Percentiles rank a stretch among this genome's conserved stretches.
Evolutionary conservation across 495 filamentous ascomycete species (phyloP).

Genomic region (Xylaria castorea): DNA sequence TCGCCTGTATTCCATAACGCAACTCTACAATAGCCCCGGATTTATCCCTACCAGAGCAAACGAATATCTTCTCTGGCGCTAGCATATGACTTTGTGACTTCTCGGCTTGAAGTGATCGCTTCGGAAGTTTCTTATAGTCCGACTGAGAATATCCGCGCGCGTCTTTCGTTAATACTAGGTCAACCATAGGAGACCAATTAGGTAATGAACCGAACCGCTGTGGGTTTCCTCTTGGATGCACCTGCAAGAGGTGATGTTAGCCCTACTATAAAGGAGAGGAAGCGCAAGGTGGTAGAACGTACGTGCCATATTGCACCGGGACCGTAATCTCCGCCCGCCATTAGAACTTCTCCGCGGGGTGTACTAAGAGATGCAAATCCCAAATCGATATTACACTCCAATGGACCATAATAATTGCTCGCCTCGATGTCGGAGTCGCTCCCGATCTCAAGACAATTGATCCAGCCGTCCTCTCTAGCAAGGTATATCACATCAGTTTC

Average conservation of each 20-base stretch:
- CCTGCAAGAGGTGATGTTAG: slow-evolving; percentile 40
- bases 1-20: slow-evolving; percentile 73
- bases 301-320: slow-evolving; percentile 79
- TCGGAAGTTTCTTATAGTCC: not conserved
- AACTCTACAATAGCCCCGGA: slow-evolving; percentile 73
- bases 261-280: not conserved
- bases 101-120: not conserved
- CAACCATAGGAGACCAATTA: slow-evolving; percentile 84
- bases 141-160: slow-evolving; percentile 26
- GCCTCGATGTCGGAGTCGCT: slow-evolving; percentile 56
- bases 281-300: slow-evolving; percentile 40
- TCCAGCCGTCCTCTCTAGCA: slow-evolving; percentile 79
- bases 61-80: slow-evolving; percentile 61
- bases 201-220: slow-evolving; percentile 57
- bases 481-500: slow-evolving; percentile 75
- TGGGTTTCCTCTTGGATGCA: slow-evolving; percentile 51
- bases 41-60: slow-evolving; percentile 62
- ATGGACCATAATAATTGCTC: slow-evolving; percentile 60
- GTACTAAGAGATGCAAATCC: slow-evolving; percentile 66
- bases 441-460: slow-evolving; percentile 71
- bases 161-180: slow-evolving; percentile 63
- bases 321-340: slow-evolving; percentile 83
- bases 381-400: slow-evolving; percentile 67
- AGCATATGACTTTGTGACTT: not conserved
- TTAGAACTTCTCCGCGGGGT: slow-evolving; percentile 72